Evolutionary conservation across 1,284 basidiomycete species (phyloP).

Genomic region (Sanghuangporus weigelae): DNA sequence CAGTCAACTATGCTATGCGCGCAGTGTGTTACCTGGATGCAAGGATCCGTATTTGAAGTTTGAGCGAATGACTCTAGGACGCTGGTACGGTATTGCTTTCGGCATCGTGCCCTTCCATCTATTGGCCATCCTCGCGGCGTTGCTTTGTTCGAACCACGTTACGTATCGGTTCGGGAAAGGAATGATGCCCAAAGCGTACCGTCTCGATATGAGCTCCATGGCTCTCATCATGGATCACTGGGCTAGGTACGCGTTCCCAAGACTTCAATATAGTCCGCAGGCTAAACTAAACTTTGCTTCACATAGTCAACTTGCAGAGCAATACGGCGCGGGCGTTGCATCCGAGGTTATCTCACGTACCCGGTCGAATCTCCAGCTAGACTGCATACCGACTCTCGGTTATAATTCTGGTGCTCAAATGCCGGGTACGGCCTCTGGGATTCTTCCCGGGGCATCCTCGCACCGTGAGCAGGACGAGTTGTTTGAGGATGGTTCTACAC

Average conservation of each 20-base stretch:
- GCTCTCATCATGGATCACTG: constrained; percentile 69
- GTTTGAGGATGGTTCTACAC: no score
- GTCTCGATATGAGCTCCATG: constrained; percentile 58
- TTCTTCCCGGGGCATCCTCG: no score
- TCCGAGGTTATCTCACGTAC: constrained; percentile 31
- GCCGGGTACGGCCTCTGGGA: no score
- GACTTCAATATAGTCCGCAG: background rate
- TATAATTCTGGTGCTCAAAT: background rate
- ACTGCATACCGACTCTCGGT: background rate
- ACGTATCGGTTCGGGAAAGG: constrained; percentile 76
- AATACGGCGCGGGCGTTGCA: constrained; percentile 43
- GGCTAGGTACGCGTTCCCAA: constrained; percentile 43
- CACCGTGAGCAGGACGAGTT: no score
- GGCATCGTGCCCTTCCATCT: constrained; percentile 53
- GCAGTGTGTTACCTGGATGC: constrained; percentile 58
- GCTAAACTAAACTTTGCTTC: constrained; percentile 2
- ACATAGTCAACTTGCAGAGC: constrained; percentile 43
- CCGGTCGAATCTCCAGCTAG: constrained; percentile 5
- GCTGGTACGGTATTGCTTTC: constrained; percentile 58
- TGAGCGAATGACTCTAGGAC: constrained; percentile 42
- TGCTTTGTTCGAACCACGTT: constrained; percentile 67
- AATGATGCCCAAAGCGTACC: constrained; percentile 68
- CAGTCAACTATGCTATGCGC: constrained; percentile 57
- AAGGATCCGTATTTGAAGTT: constrained; percentile 53
- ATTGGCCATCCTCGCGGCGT: constrained; percentile 44